These are phyloP conservation scores for Daedaleopsis sinensis DNA, from an alignment of 768 basidiomycete genomes.

Conservation along the genomic window DNA sequence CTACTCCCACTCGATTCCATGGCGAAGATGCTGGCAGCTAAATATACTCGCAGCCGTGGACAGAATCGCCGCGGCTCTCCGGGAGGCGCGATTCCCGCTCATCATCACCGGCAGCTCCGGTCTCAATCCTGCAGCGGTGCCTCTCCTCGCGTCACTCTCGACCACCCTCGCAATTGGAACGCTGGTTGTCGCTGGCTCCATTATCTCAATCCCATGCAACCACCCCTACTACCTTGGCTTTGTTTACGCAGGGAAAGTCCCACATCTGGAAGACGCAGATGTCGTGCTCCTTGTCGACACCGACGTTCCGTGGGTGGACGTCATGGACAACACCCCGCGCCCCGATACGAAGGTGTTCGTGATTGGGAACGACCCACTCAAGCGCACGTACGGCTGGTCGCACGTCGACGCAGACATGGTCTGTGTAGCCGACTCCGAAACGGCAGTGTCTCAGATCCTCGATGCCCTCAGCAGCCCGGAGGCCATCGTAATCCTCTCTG, in stretches of 20 bases:
- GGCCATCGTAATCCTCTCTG: background rate
- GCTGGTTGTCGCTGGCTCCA: slow-evolving; percentile 51
- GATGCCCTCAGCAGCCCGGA: slow-evolving; percentile 31
- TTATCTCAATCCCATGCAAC: slow-evolving; percentile 56
- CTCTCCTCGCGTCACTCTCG: slow-evolving; percentile 50
- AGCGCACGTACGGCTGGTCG: slow-evolving; percentile 49
- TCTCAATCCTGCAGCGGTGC: slow-evolving; percentile 51
- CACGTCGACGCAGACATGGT: slow-evolving; percentile 60
- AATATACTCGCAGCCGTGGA: slow-evolving; percentile 26
- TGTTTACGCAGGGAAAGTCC: slow-evolving; percentile 51
- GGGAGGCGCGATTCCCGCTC: slow-evolving; percentile 54
- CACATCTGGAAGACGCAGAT: slow-evolving; percentile 56
- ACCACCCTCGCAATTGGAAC: slow-evolving; percentile 57
- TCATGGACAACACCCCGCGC: slow-evolving; percentile 44
- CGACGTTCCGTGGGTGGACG: slow-evolving; percentile 68
- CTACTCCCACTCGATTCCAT: background rate
- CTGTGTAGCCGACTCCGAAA: slow-evolving; percentile 56
- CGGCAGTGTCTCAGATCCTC: slow-evolving; percentile 54
- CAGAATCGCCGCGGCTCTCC: slow-evolving; percentile 51
- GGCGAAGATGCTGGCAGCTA: background rate
- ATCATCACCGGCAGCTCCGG: slow-evolving; percentile 69
- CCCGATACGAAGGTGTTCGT: slow-evolving; percentile 55
- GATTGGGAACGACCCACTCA: slow-evolving; percentile 66
- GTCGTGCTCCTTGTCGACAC: slow-evolving; percentile 66
- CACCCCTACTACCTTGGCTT: slow-evolving; percentile 57